Percentiles rank a stretch among this genome's conserved stretches.
phyloP scores from a whole-genome alignment of 352 stramenopile species.

The Pythium apleroticum region DNA sequence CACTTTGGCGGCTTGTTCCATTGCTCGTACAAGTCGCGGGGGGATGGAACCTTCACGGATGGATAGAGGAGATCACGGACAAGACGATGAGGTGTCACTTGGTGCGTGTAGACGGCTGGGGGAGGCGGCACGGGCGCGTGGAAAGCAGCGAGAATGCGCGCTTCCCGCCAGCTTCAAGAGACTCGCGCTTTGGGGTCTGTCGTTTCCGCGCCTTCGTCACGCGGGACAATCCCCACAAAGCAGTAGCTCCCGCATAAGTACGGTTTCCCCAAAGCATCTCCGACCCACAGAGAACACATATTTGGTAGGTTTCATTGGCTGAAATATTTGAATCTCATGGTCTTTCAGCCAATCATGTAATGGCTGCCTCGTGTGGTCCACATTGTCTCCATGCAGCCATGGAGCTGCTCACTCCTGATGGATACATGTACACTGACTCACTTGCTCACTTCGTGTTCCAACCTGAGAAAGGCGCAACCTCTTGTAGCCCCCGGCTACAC shows the following conservation, averaged over 20 bases:
- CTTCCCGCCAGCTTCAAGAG: slow-evolving; percentile 6
- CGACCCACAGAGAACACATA: slow-evolving; percentile 7
- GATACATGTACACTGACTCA: neutral
- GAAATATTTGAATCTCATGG: slow-evolving; percentile 6
- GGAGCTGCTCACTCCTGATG: neutral
- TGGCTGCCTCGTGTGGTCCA: slow-evolving; percentile 3
- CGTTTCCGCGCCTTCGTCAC: slow-evolving; percentile 23
- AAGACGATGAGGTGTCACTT: neutral
- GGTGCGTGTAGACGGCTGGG: neutral
- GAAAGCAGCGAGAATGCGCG: neutral
- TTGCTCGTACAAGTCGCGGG: slow-evolving; percentile 2
- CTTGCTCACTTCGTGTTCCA: neutral
- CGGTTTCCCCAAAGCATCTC: neutral
- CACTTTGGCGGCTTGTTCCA: slow-evolving; percentile 15
- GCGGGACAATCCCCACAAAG: slow-evolving; percentile 12
- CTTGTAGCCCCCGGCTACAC: too few relatives aligned
- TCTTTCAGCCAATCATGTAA: slow-evolving; percentile 12
- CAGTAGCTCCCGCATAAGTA: slow-evolving; percentile 13
- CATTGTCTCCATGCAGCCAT: slow-evolving; percentile 1
- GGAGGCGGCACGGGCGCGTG: neutral
- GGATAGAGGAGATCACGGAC: slow-evolving; percentile 17
- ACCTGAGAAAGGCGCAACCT: too few relatives aligned
- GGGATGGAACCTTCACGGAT: slow-evolving; percentile 7
- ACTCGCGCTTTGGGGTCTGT: neutral
- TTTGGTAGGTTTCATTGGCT: slow-evolving; percentile 5